Percentiles rank a stretch among this genome's conserved stretches.
phyloP scores from a whole-genome alignment of 192 early-diverging fungal species.

The Coemansia sp. region DNA sequence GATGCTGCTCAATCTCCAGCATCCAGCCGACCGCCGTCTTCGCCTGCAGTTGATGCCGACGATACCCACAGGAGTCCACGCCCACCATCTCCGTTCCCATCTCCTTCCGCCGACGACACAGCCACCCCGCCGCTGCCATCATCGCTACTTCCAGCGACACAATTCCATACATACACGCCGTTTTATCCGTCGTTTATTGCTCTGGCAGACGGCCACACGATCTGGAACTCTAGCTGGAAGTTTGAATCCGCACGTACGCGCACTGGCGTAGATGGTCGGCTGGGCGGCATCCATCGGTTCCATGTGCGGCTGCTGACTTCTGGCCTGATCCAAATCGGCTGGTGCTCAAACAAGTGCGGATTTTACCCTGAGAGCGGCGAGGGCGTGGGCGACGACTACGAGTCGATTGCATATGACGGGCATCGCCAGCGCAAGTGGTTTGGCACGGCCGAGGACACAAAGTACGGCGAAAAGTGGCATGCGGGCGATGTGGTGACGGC shows the following conservation, averaged over 20 bases:
- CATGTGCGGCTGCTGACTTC: slow-evolving; percentile 35
- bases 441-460: slow-evolving; percentile 27
- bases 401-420: slow-evolving; percentile 47
- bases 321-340: slow-evolving; percentile 45
- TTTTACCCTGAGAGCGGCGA: slow-evolving; percentile 49
- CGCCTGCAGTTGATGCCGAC: neutral
- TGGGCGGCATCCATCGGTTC: slow-evolving; percentile 45
- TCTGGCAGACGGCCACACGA: slow-evolving; percentile 33
- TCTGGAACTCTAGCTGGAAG: slow-evolving; percentile 48
- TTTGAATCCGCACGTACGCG: slow-evolving; percentile 39
- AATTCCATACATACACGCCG: slow-evolving; percentile 27
- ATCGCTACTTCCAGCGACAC: neutral
- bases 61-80: neutral
- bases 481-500: slow-evolving; percentile 35
- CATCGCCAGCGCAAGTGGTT: slow-evolving; percentile 40
- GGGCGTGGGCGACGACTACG: slow-evolving; percentile 49
- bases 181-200: slow-evolving; percentile 25
- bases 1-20: neutral
- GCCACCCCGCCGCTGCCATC: neutral
- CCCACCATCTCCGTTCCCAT: slow-evolving; percentile 28
- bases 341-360: slow-evolving; percentile 42
- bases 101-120: slow-evolving; percentile 10
- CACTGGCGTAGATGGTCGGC: slow-evolving; percentile 31
- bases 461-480: slow-evolving; percentile 44
- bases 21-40: neutral